Base-by-base conservation (phyloP, 805 yeast genomes). In the Myxozyma vanderwaltii region DNA sequence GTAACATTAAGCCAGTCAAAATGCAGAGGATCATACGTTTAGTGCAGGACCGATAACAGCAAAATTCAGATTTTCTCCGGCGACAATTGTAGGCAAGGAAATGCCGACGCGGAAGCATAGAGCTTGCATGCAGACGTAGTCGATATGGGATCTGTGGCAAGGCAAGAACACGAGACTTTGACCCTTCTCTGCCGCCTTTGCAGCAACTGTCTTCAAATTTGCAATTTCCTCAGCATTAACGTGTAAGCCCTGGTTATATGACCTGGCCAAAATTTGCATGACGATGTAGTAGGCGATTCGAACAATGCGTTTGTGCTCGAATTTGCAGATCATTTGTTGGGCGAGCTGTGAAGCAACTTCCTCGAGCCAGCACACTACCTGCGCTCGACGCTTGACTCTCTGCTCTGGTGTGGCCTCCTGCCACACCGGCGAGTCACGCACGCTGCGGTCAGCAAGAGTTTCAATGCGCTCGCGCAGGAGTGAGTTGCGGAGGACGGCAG, bases 61-160 rank as follows among this genome's bases (percentile, higher is more conserved):
- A 46, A 83, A 83, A 65, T 84, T 82, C 67, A 83, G 77, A 68
- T 83, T 83, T 51, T 83, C 86, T n/a, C 88, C 88, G 0, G 88
- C 87, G 38, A 83, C 81, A 5, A 83, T 85, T 4, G 79, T 71
- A 0, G 88, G 88, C 10, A 78, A 70, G 2, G 85, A 75, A 55
- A 83, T 69, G 27, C 82, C 83, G 63, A 83, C 76, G 35, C 86
- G 72, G 64, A 82, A 76, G 59, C 82, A 75, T 33, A 82, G 72
- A 54, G 82, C 75, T 65, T 83, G 86, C 50, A 84, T 67, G 54
- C 83, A 79, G 51, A 83, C 81, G 68, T 83, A 83, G 70, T 83
- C 88, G 41, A 83, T 74, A 67, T 83, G 88, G 10, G 85, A 80
- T 68, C 82, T 82, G 71, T 83, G 88, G 64, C 84, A 82, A 2